Evolutionary conservation across 2,329 filamentous ascomycete species (phyloP).

Genomic region (Colletotrichum shisoi): DNA sequence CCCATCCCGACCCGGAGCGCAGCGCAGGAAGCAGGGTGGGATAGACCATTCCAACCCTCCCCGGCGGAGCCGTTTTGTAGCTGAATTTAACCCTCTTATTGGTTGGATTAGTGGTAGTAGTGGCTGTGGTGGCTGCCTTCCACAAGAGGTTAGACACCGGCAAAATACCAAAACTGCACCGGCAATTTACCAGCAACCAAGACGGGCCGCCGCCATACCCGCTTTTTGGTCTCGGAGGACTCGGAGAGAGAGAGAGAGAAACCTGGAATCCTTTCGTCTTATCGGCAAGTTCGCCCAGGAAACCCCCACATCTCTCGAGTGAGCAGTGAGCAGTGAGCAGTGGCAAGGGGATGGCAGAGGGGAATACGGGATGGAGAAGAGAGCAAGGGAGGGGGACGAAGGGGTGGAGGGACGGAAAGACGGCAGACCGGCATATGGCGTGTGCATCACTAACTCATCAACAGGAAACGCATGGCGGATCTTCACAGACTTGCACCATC

Average conservation of each 20-base stretch:
- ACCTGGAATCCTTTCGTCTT: not conserved
- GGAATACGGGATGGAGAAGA: not conserved
- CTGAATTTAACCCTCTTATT: no score
- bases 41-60: no score
- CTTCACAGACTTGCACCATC: no score
- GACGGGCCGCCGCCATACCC: slow-evolving; percentile 26
- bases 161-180: no score
- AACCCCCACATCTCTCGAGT: slow-evolving; percentile 16
- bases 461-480: not conserved
- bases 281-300: not conserved
- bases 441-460: not conserved
- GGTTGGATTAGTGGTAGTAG: no score
- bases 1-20: no score
- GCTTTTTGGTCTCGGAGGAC: slow-evolving; percentile 28
- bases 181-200: no score
- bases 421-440: not conserved
- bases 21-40: no score
- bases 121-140: no score
- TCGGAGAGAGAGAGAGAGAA: slow-evolving; percentile 14
- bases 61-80: no score
- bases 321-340: not conserved
- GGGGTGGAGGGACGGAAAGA: not conserved
- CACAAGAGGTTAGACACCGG: no score
- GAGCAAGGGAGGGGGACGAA: not conserved
- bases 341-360: not conserved